Percentiles rank a stretch among this genome's conserved stretches.
Conservation (phyloP, 495 filamentous ascomycete genomes). For the Hypoxylon rickii region DNA sequence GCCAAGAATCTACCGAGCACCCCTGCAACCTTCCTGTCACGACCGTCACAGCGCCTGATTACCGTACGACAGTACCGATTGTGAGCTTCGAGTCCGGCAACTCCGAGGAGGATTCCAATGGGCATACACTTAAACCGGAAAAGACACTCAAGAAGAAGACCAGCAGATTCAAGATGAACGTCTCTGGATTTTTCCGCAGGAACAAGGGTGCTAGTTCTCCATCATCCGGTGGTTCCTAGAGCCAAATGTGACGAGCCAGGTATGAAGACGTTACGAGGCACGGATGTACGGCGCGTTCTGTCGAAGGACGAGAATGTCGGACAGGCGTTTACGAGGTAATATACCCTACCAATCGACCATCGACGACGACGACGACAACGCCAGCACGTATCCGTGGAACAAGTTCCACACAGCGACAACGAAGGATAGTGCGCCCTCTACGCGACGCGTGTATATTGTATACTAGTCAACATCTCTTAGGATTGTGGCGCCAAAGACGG, state of each 20-base stretch:
- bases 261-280: conserved; percentile 4
- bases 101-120: conserved; percentile 39
- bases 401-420: conserved; percentile 9
- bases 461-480: conserved; percentile 28
- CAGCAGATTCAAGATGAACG: conserved; percentile 53
- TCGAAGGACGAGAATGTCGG: too few relatives aligned
- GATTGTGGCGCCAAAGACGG: conserved; percentile 1
- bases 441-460: conserved; percentile 35
- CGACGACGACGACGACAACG: background rate
- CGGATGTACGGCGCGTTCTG: background rate
- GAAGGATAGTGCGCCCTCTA: conserved; percentile 14
- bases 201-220: conserved; percentile 51
- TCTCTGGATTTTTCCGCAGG: conserved; percentile 48
- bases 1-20: conserved; percentile 53
- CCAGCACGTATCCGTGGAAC: conserved; percentile 1
- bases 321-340: conserved; percentile 12
- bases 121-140: conserved; percentile 36
- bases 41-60: conserved; percentile 45
- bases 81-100: conserved; percentile 20
- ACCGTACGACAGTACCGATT: conserved; percentile 23
- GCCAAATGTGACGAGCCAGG: background rate
- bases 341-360: conserved; percentile 7
- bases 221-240: conserved; percentile 32
- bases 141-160: conserved; percentile 52
- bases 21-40: conserved; percentile 46